A percentile compares a stretch with the other conserved stretches of the same genome.
phyloP scores from a whole-genome alignment of 2,329 filamentous ascomycete species.

The Cladorrhinum sp. region DNA sequence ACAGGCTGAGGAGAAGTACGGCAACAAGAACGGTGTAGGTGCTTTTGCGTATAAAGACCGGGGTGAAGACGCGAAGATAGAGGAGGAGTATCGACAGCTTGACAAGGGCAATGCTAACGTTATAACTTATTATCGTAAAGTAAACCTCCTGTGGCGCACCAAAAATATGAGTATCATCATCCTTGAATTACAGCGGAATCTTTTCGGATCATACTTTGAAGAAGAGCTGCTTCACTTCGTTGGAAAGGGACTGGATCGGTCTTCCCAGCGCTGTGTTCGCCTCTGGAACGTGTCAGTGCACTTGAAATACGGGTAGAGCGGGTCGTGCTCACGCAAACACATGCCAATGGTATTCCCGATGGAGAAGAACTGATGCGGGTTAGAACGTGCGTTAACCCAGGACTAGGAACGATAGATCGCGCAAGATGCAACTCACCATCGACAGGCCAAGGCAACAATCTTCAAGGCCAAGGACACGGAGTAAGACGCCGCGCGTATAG shows the following conservation, averaged over 20 bases:
- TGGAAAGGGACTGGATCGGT: not conserved
- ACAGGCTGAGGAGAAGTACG: not conserved
- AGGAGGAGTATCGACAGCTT: not conserved
- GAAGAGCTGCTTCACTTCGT: not conserved
- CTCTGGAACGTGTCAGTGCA: not conserved
- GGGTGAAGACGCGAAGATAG: not conserved
- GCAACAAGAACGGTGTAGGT: not conserved
- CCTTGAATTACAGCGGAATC: not conserved
- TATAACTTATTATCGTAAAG: not conserved
- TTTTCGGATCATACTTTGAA: not conserved
- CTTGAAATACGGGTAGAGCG: not conserved
- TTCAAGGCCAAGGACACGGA: not conserved
- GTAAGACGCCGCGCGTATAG: not conserved
- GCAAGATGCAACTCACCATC: not conserved
- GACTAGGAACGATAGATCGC: not conserved
- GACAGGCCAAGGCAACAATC: not conserved
- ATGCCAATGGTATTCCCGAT: not conserved
- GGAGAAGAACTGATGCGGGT: not conserved
- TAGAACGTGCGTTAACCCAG: not conserved
- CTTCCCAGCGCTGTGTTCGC: not conserved
- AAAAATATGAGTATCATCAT: not conserved
- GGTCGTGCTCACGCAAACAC: not conserved
- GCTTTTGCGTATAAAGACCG: not conserved
- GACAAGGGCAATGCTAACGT: not conserved
- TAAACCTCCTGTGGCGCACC: not conserved